phyloP scores from a whole-genome alignment of 2,329 filamentous ascomycete genomes.

The Exophiala bonariae region DNA sequence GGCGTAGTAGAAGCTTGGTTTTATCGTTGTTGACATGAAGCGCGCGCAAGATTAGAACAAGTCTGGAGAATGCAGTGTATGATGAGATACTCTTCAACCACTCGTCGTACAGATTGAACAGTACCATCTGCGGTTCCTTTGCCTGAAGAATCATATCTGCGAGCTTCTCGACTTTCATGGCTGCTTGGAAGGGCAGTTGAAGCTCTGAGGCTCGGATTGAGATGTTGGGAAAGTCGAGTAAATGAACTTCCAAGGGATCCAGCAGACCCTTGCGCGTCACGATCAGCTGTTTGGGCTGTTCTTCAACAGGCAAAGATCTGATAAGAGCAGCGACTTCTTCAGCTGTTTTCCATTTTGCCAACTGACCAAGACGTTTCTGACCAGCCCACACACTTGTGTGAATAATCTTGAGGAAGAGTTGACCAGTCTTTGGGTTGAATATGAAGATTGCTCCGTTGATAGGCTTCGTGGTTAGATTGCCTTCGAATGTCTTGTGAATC shows the following conservation, averaged over 20 bases:
- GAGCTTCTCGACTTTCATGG: constrained; percentile 99
- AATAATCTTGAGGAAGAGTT: constrained; percentile 98
- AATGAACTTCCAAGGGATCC: constrained; percentile 93
- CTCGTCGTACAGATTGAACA: constrained; percentile 98
- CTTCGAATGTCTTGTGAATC: constrained; percentile 99
- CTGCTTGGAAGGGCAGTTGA: constrained; percentile 96
- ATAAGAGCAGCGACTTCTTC: constrained; percentile 99
- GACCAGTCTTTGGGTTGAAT: constrained; percentile 97
- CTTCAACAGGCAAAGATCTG: constrained; percentile 90
- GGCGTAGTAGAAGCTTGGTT: constrained; percentile 90
- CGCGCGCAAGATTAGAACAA: constrained; percentile 89
- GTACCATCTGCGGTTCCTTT: constrained; percentile 98
- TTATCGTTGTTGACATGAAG: constrained; percentile 98
- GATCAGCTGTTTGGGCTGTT: constrained; percentile 98
- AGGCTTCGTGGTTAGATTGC: constrained; percentile 97
- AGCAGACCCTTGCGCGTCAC: constrained; percentile 96
- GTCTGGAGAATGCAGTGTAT: constrained; percentile 95
- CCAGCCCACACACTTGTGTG: constrained; percentile 99
- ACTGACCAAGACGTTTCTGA: constrained; percentile 96
- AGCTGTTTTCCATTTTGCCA: constrained; percentile 99
- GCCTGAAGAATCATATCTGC: constrained; percentile 98
- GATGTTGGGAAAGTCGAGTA: constrained; percentile 98
- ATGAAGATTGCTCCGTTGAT: constrained; percentile 99
- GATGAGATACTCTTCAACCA: constrained; percentile 98
- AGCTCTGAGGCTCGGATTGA: constrained; percentile 96